Conservation (phyloP, 2,329 filamentous ascomycete species). For the Paracamarosporium sp. region DNA sequence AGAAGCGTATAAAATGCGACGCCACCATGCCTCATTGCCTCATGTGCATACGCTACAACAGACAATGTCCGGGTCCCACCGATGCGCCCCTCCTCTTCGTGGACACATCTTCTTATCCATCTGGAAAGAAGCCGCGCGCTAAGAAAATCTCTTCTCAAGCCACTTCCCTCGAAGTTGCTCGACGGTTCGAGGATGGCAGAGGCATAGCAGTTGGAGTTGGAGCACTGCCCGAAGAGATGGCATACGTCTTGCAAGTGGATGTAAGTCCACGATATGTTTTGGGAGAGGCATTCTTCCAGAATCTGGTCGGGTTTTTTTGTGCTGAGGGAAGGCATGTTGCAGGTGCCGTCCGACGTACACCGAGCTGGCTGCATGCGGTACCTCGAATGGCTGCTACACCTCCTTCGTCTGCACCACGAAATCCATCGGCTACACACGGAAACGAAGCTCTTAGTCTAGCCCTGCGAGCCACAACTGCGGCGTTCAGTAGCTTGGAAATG, state of each 20-base stretch:
- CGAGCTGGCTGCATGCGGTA: slow-evolving; percentile 27
- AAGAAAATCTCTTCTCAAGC: background rate
- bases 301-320: slow-evolving; percentile 23
- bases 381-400: slow-evolving; percentile 15
- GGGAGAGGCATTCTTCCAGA: slow-evolving; percentile 24
- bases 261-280: slow-evolving; percentile 16
- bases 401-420: background rate
- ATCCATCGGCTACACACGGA: background rate
- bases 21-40: slow-evolving; percentile 25
- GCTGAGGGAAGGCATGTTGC: slow-evolving; percentile 18
- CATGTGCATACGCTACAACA: slow-evolving; percentile 23
- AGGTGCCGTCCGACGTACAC: slow-evolving; percentile 10
- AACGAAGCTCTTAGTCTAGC: slow-evolving; percentile 20
- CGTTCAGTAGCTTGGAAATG: slow-evolving; percentile 23
- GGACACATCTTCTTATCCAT: slow-evolving; percentile 12
- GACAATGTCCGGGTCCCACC: slow-evolving; percentile 25
- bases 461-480: slow-evolving; percentile 22
- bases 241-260: slow-evolving; percentile 2
- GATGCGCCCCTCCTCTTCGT: slow-evolving; percentile 16
- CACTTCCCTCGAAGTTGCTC: slow-evolving; percentile 1
- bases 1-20: slow-evolving; percentile 35
- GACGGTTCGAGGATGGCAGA: background rate
- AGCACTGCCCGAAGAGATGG: slow-evolving; percentile 8
- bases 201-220: background rate
- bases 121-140: slow-evolving; percentile 9